Base-by-base conservation (phyloP, 2,329 filamentous ascomycete species). In the Monilinia laxa region DNA sequence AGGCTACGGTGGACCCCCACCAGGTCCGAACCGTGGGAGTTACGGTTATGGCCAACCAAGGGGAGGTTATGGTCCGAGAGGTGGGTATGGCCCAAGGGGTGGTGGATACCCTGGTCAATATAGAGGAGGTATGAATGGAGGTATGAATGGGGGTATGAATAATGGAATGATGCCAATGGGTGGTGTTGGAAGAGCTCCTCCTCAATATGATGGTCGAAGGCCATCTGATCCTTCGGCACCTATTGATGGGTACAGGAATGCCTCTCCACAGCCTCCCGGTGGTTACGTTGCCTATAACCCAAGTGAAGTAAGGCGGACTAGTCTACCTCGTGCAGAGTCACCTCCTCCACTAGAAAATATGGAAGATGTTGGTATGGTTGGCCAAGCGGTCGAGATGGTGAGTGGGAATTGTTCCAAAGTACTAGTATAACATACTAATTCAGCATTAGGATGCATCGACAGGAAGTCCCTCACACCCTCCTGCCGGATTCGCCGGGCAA, bases 321-420 rank as follows among this genome's bases (percentile, higher is more conserved):
- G 80, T 59, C 76, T 88, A 28, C 84, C 87, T 2, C 81, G 86
- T 69, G 87, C 86, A 12, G 87, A 88, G 72, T 88, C 86, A 1
- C 86, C 87, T 11, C 87, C 88, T 20, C 88, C 88, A 7, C 76
- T 89, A 25, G 81, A 84, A 3, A 81, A 79, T 51, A 75, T 79
- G 56, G 77, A 80, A 25, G 45, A 31, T 53, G 71, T 77, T 64
- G 72, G 57, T 70, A 72, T 76, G 45, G 77, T 87, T 16, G 87
- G 87, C 12, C 88, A 89, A 74, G 87, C 90, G 3, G 85, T 93
- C 64, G 92, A 95, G 76, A 93, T 96, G 91, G 62, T 65, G 20
- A 38, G 62, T 65, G n/a, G 38, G n/a, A 14, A 35, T 14, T 6
- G 2, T 16, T 6, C 14, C 25, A 35, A 18, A 60, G 11, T 10